Percentiles rank a stretch among this genome's conserved stretches.
Conservation (phyloP, 1,139 yeast species). For the Taphrina deformans region DNA sequence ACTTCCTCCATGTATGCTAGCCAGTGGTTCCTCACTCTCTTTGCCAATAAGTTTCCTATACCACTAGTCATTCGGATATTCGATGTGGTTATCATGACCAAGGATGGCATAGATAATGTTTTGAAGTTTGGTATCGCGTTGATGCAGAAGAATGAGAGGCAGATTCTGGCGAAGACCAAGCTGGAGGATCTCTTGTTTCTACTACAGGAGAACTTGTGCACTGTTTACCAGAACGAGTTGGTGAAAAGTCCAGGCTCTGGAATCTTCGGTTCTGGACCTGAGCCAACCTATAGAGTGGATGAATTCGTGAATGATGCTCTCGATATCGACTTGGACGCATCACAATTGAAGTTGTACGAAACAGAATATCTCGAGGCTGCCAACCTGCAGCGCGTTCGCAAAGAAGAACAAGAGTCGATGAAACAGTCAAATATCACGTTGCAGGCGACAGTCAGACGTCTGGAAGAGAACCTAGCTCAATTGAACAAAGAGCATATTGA, state of each 20-base stretch:
- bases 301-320: slow-evolving; percentile 79
- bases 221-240: slow-evolving; percentile 56
- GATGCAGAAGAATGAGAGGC: slow-evolving; percentile 64
- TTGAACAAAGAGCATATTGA: slow-evolving; percentile 78
- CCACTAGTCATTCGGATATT: slow-evolving; percentile 77
- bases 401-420: slow-evolving; percentile 66
- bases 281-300: slow-evolving; percentile 50
- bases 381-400: slow-evolving; percentile 64
- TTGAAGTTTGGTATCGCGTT: slow-evolving; percentile 77
- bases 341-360: slow-evolving; percentile 65
- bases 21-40: slow-evolving; percentile 92
- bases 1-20: slow-evolving; percentile 91
- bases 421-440: slow-evolving; percentile 68
- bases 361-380: slow-evolving; percentile 75
- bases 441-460: slow-evolving; percentile 68
- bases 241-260: slow-evolving; percentile 23
- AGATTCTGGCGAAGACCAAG: slow-evolving; percentile 55
- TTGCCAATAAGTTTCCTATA: slow-evolving; percentile 89
- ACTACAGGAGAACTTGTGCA: slow-evolving; percentile 76
- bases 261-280: slow-evolving; percentile 11
- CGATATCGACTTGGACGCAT: slow-evolving; percentile 68
- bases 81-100: slow-evolving; percentile 66
- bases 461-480: slow-evolving; percentile 67
- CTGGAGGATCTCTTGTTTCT: slow-evolving; percentile 76
- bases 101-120: slow-evolving; percentile 84